Conservation (phyloP, 768 basidiomycete species). For the Lyophyllum atratum region DNA sequence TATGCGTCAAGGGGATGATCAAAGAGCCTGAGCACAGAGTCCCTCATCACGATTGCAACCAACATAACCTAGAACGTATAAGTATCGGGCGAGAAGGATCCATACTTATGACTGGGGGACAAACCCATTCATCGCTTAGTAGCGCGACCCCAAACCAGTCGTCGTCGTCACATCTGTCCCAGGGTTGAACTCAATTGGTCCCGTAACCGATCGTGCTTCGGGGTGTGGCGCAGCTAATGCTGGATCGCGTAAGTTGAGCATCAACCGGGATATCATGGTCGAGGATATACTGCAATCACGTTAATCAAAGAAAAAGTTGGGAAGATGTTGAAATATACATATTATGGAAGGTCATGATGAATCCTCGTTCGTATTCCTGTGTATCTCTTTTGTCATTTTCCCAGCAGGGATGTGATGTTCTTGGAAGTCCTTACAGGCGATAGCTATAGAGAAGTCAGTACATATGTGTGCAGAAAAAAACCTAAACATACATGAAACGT, state of each 20-base stretch:
- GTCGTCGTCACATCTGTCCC: neutral
- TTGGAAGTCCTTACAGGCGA: constrained; percentile 9
- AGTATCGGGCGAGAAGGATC: neutral
- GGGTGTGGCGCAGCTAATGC: constrained; percentile 10
- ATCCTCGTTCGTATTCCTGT: constrained; percentile 22
- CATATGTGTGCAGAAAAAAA: neutral
- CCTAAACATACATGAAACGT: constrained; percentile 22
- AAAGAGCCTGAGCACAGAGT: no score
- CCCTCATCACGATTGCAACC: no score
- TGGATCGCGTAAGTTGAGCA: constrained; percentile 33
- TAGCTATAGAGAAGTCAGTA: constrained; percentile 5
- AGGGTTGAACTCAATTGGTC: constrained; percentile 18
- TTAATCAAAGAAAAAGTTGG: neutral
- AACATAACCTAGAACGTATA: neutral
- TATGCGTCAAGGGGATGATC: no score
- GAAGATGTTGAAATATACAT: constrained; percentile 13
- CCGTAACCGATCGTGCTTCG: constrained; percentile 9
- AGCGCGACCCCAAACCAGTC: neutral
- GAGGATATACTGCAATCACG: constrained; percentile 25
- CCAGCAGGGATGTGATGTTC: no score
- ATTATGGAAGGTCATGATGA: constrained; percentile 23
- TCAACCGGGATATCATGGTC: constrained; percentile 32
- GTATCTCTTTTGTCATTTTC: neutral
- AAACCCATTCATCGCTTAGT: neutral
- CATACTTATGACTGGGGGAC: neutral